These are phyloP conservation scores for Aspergillus pseudotamarii DNA, from an alignment of 2,329 filamentous ascomycete species.

Conservation along the genomic window DNA sequence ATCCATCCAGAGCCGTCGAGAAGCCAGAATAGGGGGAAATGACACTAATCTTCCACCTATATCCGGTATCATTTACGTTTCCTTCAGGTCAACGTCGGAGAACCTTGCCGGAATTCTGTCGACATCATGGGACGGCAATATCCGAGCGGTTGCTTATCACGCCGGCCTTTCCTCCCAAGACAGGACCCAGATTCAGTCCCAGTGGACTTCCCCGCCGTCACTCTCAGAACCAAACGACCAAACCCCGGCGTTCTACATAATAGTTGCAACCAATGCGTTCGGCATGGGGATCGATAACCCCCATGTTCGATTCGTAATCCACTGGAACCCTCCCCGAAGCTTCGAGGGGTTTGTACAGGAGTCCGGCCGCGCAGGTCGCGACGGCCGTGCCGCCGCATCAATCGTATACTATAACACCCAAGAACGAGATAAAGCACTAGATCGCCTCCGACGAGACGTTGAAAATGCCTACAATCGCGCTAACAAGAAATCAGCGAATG, in stretches of 20 bases:
- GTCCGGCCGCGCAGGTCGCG: conserved; percentile 85
- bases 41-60: conserved; percentile 37
- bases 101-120: conserved; percentile 42
- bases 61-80: conserved; percentile 52
- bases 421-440: conserved; percentile 74
- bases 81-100: conserved; percentile 44
- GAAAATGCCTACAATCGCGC: conserved; percentile 38
- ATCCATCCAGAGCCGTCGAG: conserved; percentile 69
- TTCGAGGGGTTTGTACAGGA: conserved; percentile 98
- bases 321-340: conserved; percentile 91
- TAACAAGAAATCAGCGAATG: conserved; percentile 22
- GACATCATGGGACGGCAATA: conserved; percentile 28
- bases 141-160: conserved; percentile 51
- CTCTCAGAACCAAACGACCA: conserved; percentile 9
- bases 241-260: conserved; percentile 75
- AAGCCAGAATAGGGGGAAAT: conserved; percentile 49
- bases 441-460: conserved; percentile 51
- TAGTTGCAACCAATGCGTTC: conserved; percentile 93
- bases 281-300: conserved; percentile 98
- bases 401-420: conserved; percentile 90
- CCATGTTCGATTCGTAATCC: conserved; percentile 89
- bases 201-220: conserved; percentile 39
- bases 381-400: conserved; percentile 83
- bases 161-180: conserved; percentile 71
- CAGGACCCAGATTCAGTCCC: conserved; percentile 60